Conservation (phyloP, 2,329 filamentous ascomycete species). For the Penicillium vulpinum region DNA sequence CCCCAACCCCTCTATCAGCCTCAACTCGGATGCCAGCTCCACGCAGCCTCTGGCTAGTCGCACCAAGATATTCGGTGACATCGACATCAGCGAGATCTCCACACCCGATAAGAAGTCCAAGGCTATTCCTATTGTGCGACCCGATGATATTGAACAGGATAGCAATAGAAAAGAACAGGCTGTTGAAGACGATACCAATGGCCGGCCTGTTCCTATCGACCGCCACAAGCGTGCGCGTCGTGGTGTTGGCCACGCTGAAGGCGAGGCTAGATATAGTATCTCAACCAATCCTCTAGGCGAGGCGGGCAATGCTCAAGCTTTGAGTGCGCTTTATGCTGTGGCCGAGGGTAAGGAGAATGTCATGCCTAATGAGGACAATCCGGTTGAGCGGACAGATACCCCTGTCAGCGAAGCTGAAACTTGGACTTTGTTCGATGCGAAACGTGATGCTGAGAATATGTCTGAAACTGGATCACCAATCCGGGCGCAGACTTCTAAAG, state of each 20-base stretch:
- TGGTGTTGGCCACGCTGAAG: conserved; percentile 65
- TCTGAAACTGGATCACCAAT: conserved; percentile 56
- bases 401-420: conserved; percentile 46
- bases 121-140: conserved; percentile 76
- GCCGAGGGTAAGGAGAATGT: conserved; percentile 42
- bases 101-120: conserved; percentile 73
- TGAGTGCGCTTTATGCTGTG: conserved; percentile 25
- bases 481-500: conserved; percentile 8
- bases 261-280: conserved; percentile 71
- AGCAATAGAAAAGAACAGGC: conserved; percentile 39
- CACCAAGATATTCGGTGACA: conserved; percentile 66
- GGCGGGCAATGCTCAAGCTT: conserved; percentile 30
- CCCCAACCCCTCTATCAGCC: conserved; percentile 61
- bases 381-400: conserved; percentile 29
- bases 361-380: conserved; percentile 42
- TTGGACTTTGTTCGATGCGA: conserved; percentile 64
- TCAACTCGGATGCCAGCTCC: conserved; percentile 27
- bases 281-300: conserved; percentile 41
- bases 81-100: conserved; percentile 62
- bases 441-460: conserved; percentile 45
- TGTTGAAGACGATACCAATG: conserved; percentile 57
- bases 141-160: conserved; percentile 54
- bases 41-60: conserved; percentile 21
- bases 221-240: conserved; percentile 75
- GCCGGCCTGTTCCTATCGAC: conserved; percentile 63